Evolutionary conservation across 108 stramenopile species (phyloP), one percentile per base, ranked within the genome.

Genomic region (Conticribra weissflogii): DNA sequence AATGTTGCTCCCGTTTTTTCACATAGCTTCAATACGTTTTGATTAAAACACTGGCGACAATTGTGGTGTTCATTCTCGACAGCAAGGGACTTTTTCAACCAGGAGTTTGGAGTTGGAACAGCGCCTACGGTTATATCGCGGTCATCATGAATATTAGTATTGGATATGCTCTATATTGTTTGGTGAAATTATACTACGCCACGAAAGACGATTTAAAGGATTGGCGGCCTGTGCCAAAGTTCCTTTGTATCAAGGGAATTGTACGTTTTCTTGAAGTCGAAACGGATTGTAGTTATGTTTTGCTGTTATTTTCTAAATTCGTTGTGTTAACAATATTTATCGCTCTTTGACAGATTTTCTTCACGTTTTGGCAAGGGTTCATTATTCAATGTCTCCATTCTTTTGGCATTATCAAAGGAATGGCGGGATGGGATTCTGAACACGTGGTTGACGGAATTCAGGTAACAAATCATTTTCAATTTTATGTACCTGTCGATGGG

Each of bases 1-100:
- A 9, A 41, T 12, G 12, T 41, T 41, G 12, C 36, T 41, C 5
- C 12, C 12, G 75, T 92, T 70, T 21, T 80, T 88, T 87, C 77
- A 96, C 91, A 63, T 83, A 90, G 62, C 60, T 87, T 0, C 86
- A 87, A 61, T 88, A 81, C 51, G 83, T 88, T 14, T 62, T 85
- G 27, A 53, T 88, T 62, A 85, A 81, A 61, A 79, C 66, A 14
- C 8, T 81, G 5, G 57, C 74, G 31, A 81, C 79, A 23, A 63
- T 81, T 1, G 44, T 64, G 2, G 55, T 82, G 27, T 55, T 82
- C 48, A 24, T 66, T 32, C 32, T 83, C 7, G 54, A 64, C 28
- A 76, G 71, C 34, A 48, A 57, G 53, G 79, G 74, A 36, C 29
- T 32, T 16, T 81, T 58, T 27, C 36, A 63, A 23, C 23, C 59